Evolutionary conservation across 2,329 filamentous ascomycete species (phyloP), one percentile per base, ranked within the genome.

Genomic region (Diaporthe humulicola): DNA sequence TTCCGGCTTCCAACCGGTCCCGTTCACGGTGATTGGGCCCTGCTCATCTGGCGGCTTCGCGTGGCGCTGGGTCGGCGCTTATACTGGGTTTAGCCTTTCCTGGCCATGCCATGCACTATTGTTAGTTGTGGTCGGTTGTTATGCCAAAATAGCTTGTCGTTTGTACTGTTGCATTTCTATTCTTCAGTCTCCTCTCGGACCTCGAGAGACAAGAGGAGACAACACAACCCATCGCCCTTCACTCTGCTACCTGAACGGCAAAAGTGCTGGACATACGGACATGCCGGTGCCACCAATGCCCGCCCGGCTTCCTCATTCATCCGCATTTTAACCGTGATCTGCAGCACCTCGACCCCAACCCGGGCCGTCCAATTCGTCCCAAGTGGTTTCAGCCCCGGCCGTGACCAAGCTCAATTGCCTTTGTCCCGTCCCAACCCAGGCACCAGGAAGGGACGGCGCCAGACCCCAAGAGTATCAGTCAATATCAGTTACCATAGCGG

Each of bases 371-470:
- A 25, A 36, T 28, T 54, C 64, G 52, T 58, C 25, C 56, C 73
- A 45, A 52, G 66, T 58, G 22, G 73, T 74, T 71, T 74, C 73
- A 74, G 73, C 38, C 25, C 50, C 54, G 71, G 71, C 71, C 71
- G 60, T n/a, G 48, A 60, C 60, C 50, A 57, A 73, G 48, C 71
- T 48, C 19, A 48, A 28, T 19, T 42, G 30, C 54, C 54, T 30
- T 48, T 58, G 42, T 67, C 42, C 61, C 61, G 61, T 67, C 45
- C 30, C 30, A 36, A n/a, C 45, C 22, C 28, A 28, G 40, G 12
- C 60, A 19, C 25, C 57, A 40, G 7, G 36, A 45, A n/a, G 8
- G 38, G 58, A 45, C 58, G 45, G 61, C 45, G 6, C 40, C 30
- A 36, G 40, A 64, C 60, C 38, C 40, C 15, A 33, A 64, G 19